phyloP scores from a whole-genome alignment of 2,329 filamentous ascomycete species.

The Sporothrix variecibatus region DNA sequence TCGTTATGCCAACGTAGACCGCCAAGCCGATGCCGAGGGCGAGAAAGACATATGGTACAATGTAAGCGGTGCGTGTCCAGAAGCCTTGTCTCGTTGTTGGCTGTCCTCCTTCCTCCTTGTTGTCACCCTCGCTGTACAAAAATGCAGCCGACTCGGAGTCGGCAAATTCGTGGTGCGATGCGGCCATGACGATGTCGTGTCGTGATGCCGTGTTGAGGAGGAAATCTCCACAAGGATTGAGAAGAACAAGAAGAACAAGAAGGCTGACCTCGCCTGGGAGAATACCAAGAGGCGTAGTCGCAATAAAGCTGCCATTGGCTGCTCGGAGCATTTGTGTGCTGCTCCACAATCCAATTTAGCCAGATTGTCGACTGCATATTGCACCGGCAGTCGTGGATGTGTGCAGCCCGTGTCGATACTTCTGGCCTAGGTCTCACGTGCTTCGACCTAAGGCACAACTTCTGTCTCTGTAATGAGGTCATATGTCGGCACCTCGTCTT shows the following conservation, averaged over 20 bases:
- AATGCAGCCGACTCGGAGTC: constrained; percentile 30
- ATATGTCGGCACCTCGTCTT: not conserved
- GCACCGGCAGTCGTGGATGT: not conserved
- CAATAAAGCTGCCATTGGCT: not conserved
- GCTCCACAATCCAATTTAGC: not conserved
- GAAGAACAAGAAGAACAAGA: too few species aligned
- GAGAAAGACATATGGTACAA: constrained; percentile 15
- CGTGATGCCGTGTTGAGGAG: not conserved
- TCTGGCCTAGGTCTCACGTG: too few species aligned
- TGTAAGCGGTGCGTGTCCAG: constrained; percentile 3
- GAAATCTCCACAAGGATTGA: not conserved
- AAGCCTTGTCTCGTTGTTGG: not conserved
- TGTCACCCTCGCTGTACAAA: constrained; percentile 17
- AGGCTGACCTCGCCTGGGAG: not conserved
- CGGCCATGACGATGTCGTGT: constrained; percentile 14
- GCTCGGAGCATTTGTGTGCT: not conserved
- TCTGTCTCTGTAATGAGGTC: not conserved
- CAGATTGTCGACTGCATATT: not conserved
- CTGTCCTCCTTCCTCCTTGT: too few species aligned
- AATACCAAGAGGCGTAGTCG: not conserved
- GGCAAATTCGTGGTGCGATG: constrained; percentile 22
- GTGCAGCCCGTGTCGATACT: too few species aligned
- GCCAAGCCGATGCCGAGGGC: constrained; percentile 7
- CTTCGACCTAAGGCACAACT: not conserved
- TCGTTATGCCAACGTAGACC: not conserved